Conservation (phyloP, 345 rosid species). For the Physaria fendleri region DNA sequence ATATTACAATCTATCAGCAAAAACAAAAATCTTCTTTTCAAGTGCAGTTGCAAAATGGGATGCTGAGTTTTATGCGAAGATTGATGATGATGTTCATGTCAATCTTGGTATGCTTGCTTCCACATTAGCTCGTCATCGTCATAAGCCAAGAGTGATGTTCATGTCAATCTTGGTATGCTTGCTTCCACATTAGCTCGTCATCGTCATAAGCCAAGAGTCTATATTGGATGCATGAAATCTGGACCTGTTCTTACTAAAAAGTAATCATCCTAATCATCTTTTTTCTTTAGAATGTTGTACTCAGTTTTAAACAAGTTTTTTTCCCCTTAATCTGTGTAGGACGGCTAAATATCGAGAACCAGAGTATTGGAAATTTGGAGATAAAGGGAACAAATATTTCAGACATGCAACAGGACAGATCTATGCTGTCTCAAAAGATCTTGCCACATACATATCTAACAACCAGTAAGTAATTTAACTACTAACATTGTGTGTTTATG, state of each 20-base stretch:
- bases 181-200: slow-evolving; percentile 79
- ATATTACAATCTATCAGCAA: slow-evolving; percentile 86
- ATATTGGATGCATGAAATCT: slow-evolving; percentile 96
- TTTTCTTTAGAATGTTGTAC: not conserved
- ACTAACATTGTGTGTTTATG: too few relatives aligned
- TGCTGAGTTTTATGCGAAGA: slow-evolving; percentile 86
- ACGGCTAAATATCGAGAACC: slow-evolving; percentile 93
- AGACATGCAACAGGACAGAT: slow-evolving; percentile 98
- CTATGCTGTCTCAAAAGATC: slow-evolving; percentile 91
- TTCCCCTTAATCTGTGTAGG: slow-evolving; percentile 35
- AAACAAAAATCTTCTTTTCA: slow-evolving; percentile 86
- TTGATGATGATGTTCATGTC: slow-evolving; percentile 98
- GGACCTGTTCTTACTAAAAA: slow-evolving; percentile 91
- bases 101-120: too few relatives aligned
- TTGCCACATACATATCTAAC: slow-evolving; percentile 73
- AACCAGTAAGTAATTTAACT: slow-evolving; percentile 68
- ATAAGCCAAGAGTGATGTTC: too few relatives aligned
- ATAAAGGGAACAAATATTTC: slow-evolving; percentile 87
- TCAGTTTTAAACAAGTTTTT: not conserved
- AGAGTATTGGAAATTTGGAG: slow-evolving; percentile 97
- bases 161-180: too few relatives aligned
- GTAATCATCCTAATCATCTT: slow-evolving; percentile 44
- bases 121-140: too few relatives aligned
- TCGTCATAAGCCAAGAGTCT: slow-evolving; percentile 82
- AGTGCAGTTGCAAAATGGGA: slow-evolving; percentile 94